Conservation (phyloP, 2,329 filamentous ascomycete species). For the Diaporthe citrichinensis region DNA sequence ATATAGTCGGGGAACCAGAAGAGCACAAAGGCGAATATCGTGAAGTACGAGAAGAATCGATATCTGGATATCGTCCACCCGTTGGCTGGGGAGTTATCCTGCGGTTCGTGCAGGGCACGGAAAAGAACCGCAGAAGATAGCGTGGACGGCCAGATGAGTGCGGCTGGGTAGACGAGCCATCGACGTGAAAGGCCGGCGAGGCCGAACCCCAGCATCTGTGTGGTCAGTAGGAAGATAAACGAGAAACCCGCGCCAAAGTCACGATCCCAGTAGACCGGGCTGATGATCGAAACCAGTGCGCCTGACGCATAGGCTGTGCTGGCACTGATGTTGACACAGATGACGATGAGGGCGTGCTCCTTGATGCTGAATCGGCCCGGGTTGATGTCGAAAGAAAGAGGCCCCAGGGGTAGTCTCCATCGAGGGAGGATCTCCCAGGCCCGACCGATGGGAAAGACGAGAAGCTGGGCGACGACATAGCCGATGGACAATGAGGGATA, state of each 20-base stretch:
- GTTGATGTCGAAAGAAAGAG: slow-evolving; percentile 48
- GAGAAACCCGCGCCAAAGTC: slow-evolving; percentile 51
- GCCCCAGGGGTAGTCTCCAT: slow-evolving; percentile 45
- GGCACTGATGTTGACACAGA: slow-evolving; percentile 51
- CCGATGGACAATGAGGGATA: slow-evolving; percentile 53
- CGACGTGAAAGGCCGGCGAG: slow-evolving; percentile 52
- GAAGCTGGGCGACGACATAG: slow-evolving; percentile 52
- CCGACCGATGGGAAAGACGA: slow-evolving; percentile 53
- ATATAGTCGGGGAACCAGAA: slow-evolving; percentile 46
- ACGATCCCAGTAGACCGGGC: slow-evolving; percentile 52
- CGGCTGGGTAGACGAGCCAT: slow-evolving; percentile 53
- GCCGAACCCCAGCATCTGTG: slow-evolving; percentile 52
- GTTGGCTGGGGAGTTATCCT: slow-evolving; percentile 48
- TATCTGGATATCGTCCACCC: slow-evolving; percentile 54
- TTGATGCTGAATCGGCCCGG: slow-evolving; percentile 51
- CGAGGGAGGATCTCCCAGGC: slow-evolving; percentile 51
- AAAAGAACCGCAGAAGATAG: slow-evolving; percentile 53
- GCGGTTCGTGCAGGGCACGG: slow-evolving; percentile 51
- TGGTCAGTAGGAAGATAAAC: slow-evolving; percentile 51
- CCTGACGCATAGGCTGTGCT: slow-evolving; percentile 46
- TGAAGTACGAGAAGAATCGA: slow-evolving; percentile 53
- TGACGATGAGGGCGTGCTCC: slow-evolving; percentile 52
- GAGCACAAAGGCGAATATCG: slow-evolving; percentile 47
- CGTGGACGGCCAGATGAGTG: slow-evolving; percentile 53
- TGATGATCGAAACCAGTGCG: slow-evolving; percentile 51